Evolutionary conservation across 2,329 filamentous ascomycete genomes (phyloP), one percentile per base, ranked within the genome.

Genomic region (Cladosporium sp.): DNA sequence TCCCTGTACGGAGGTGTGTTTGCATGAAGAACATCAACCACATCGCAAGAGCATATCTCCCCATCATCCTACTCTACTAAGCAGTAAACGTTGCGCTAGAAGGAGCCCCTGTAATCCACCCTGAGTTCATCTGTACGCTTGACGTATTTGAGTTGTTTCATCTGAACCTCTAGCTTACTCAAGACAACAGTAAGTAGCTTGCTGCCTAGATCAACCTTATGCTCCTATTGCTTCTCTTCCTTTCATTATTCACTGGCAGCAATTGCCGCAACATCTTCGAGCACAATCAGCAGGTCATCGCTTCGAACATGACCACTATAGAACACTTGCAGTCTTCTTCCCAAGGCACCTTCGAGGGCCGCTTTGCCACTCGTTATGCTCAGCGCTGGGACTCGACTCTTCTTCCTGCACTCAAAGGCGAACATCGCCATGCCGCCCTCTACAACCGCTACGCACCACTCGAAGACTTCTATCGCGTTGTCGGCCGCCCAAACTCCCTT

Each of bases 381-480:
- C 70, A 73, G 58, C 67, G 75, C 65, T 76, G 75, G 75, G 59
- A 70, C 8, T 55, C 66, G 16, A 72, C 69, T 3, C 66, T 76
- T 28, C 70, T 72, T 28, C 70, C 70, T 37, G 71, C 74, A 11
- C 65, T 75, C 8, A 63, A 69, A 11, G 55, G 66, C 31, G 66
- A 69, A 1, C 72, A 71, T 2, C 67, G 73, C 59, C 71, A 75
- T 49, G 70, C 71, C 28, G 71, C 68, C 23, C 66, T 75, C 11
- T 67, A 73, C 28, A 76, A 76, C 49, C 70, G 70, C 28, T 75
- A 74, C 59, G 69, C 70, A 16, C 64, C 69, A 0, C 18, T 68
- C 40, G 31, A 64, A 14, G 64, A 67, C 23, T 67, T 67, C 40
- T 58, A 66, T 31, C 33, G 67, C n/a, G 26, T 56, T 12, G 46